These are phyloP conservation scores for Apiotrichum veenhuisii DNA, from an alignment of 1,284 basidiomycete genomes.

Conservation along the genomic window DNA sequence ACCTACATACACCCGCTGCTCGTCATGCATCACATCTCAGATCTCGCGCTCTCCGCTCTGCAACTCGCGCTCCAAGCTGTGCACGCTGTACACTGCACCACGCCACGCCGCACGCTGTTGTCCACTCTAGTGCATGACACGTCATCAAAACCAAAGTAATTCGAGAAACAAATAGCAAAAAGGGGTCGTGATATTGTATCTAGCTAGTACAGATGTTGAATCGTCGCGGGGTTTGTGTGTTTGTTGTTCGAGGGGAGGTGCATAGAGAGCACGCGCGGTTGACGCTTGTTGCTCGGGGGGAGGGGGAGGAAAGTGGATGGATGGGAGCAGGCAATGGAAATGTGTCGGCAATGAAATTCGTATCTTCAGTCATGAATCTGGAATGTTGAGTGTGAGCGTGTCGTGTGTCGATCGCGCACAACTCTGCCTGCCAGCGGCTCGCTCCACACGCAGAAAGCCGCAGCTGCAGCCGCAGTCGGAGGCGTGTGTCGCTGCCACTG, in stretches of 20 bases:
- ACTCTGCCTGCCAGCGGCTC: too few species aligned
- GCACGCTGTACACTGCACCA: not conserved
- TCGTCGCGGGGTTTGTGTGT: not conserved
- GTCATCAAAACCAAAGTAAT: constrained; percentile 3
- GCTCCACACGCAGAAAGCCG: too few species aligned
- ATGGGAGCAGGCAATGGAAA: not conserved
- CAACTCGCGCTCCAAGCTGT: too few species aligned
- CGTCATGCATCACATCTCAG: too few species aligned
- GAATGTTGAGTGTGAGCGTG: not conserved
- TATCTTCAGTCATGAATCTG: not conserved
- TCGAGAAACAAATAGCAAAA: not conserved
- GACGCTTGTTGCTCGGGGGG: not conserved
- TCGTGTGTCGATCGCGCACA: too few species aligned
- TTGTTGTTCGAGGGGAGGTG: not conserved
- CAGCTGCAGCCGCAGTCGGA: too few species aligned
- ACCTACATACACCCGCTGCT: too few species aligned
- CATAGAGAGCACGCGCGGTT: not conserved
- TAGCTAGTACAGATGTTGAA: constrained; percentile 5
- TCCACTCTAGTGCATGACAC: not conserved
- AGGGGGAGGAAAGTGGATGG: too few species aligned
- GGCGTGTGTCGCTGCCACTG: too few species aligned
- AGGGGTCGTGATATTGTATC: not conserved
- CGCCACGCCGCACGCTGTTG: not conserved
- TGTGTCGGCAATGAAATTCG: not conserved
- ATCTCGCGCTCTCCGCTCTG: too few species aligned